Conservation (phyloP, 116 monocot genomes). For the Cymodocea nodosa region DNA sequence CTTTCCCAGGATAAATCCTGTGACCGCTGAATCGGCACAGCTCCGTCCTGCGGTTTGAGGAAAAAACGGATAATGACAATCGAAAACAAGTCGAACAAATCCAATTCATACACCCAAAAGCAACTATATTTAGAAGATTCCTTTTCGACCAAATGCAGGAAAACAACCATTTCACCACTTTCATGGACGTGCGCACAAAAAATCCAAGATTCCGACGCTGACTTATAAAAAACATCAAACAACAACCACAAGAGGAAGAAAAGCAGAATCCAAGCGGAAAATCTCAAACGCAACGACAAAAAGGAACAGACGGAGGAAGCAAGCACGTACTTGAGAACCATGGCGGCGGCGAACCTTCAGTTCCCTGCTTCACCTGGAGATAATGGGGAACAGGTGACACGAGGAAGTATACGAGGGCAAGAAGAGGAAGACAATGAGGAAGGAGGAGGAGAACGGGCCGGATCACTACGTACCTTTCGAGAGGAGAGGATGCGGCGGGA, state of each 20-base stretch:
- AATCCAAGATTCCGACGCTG: not conserved
- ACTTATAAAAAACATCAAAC: not conserved
- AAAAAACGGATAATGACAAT: not conserved
- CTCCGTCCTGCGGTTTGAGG: conserved; percentile 14
- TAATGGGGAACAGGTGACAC: not conserved
- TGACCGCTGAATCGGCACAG: conserved; percentile 24
- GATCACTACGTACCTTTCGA: no score
- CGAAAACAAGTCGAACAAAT: not conserved
- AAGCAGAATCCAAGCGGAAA: not conserved
- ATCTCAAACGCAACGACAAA: not conserved
- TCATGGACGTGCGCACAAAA: not conserved
- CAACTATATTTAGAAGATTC: not conserved
- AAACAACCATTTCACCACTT: no score
- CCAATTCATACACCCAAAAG: not conserved
- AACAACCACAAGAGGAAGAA: not conserved
- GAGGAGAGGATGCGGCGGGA: no score
- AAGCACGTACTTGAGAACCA: conserved; percentile 14
- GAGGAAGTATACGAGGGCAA: not conserved
- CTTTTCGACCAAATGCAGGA: not conserved
- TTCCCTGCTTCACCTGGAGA: not conserved
- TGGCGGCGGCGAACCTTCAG: not conserved
- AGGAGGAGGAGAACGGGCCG: no score
- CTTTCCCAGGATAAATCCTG: conserved; percentile 25
- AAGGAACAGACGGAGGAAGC: not conserved
- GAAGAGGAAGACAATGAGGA: not conserved